phyloP scores from a whole-genome alignment of 306 rosid genomes.

The Cucumis sativus region Cucumber_9930_V3 NC_026655.2:980501-981000 shows the following conservation, averaged over 20 bases:
- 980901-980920: neutral
- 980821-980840: neutral
- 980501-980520: slow-evolving; percentile 75
- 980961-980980: neutral
- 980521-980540: slow-evolving; percentile 83
- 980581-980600: slow-evolving; percentile 71
- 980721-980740: neutral
- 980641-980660: slow-evolving; percentile 40
- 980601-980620: slow-evolving; percentile 62
- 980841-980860: slow-evolving; percentile 32
- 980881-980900: slow-evolving; percentile 15
- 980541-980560: slow-evolving; percentile 86
- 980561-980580: slow-evolving; percentile 95
- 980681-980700: slow-evolving; percentile 18
- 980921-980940: neutral
- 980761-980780: neutral
- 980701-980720: neutral
- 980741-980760: neutral
- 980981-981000: neutral
- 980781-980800: neutral
- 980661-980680: slow-evolving; percentile 23
- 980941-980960: neutral
- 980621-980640: slow-evolving; percentile 34
- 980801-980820: neutral
- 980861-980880: slow-evolving; percentile 22